Evolutionary conservation across 129 eudicot genomes (phyloP).

Genomic region (Centella asiatica): DNA sequence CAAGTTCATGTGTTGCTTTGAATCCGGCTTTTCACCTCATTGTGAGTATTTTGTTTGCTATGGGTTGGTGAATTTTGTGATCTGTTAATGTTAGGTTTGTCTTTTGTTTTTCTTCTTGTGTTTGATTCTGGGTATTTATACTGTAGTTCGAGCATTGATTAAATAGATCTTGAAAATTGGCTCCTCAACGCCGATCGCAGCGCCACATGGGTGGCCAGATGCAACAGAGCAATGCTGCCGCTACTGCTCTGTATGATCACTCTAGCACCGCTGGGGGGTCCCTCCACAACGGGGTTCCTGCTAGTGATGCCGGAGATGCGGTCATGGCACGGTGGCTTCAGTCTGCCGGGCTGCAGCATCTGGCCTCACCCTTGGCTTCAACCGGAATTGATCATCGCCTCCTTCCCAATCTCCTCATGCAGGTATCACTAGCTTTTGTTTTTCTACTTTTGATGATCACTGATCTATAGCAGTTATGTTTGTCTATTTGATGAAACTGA

Average conservation of each 20-base stretch:
- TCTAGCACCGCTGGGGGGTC: conserved; percentile 48
- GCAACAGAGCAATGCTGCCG: conserved; percentile 62
- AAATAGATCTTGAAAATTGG: conserved; percentile 33
- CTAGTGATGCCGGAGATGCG: conserved; percentile 57
- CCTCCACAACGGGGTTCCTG: conserved; percentile 21
- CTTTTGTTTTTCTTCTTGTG: background rate
- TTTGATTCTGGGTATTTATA: background rate
- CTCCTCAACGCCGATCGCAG: conserved; percentile 84
- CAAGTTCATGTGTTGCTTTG: conserved; percentile 29
- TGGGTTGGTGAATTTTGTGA: background rate
- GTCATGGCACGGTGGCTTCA: conserved; percentile 70
- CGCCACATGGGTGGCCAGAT: conserved; percentile 99
- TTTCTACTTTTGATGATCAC: background rate
- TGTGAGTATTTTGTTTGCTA: conserved; percentile 15
- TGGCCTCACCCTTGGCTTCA: conserved; percentile 64
- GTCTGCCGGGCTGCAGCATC: conserved; percentile 65
- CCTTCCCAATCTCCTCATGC: conserved; percentile 49
- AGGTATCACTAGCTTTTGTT: conserved; percentile 22
- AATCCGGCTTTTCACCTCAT: conserved; percentile 23
- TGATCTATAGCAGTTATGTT: background rate
- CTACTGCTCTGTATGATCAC: conserved; percentile 81
- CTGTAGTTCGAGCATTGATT: conserved; percentile 20
- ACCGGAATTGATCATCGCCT: conserved; percentile 35
- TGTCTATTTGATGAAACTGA: background rate
- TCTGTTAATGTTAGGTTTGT: background rate